Conservation (phyloP, 352 stramenopile species). For the Phytophthora boehmeriae region DNA sequence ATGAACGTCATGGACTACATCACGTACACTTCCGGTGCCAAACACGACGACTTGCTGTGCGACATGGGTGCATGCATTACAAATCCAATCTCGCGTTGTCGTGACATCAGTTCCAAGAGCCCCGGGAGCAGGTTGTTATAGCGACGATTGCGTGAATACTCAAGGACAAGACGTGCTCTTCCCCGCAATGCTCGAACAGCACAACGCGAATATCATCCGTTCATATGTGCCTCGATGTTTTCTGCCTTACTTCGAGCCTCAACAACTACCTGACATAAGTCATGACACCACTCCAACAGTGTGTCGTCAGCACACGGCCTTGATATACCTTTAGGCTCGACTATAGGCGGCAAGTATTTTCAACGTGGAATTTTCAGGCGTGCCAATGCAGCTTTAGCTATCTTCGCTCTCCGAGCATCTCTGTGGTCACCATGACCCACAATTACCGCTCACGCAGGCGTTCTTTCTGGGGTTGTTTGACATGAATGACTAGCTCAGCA, state of each 20-base stretch:
- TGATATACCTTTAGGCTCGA: constrained; percentile 52
- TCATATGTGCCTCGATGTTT: constrained; percentile 8
- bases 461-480: constrained; percentile 53
- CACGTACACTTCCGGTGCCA: too few species aligned
- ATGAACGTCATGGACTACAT: too few species aligned
- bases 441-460: constrained; percentile 59
- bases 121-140: constrained; percentile 30
- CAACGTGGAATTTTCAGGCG: constrained; percentile 44
- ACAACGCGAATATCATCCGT: constrained; percentile 18
- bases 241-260: constrained; percentile 6
- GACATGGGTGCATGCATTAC: too few species aligned
- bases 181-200: constrained; percentile 19
- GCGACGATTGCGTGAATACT: constrained; percentile 42
- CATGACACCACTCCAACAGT: constrained; percentile 63
- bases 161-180: constrained; percentile 36
- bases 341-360: constrained; percentile 46
- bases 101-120: constrained; percentile 23
- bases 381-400: constrained; percentile 49
- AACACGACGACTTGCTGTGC: too few species aligned
- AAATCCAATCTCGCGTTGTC: constrained; percentile 13
- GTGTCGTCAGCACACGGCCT: constrained; percentile 61
- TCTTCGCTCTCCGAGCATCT: constrained; percentile 55
- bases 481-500: constrained; percentile 42
- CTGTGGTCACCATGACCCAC: constrained; percentile 58
- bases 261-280: constrained; percentile 31